Conservation (phyloP, 2,329 filamentous ascomycete genomes). For the Nakataea oryzae region DNA sequence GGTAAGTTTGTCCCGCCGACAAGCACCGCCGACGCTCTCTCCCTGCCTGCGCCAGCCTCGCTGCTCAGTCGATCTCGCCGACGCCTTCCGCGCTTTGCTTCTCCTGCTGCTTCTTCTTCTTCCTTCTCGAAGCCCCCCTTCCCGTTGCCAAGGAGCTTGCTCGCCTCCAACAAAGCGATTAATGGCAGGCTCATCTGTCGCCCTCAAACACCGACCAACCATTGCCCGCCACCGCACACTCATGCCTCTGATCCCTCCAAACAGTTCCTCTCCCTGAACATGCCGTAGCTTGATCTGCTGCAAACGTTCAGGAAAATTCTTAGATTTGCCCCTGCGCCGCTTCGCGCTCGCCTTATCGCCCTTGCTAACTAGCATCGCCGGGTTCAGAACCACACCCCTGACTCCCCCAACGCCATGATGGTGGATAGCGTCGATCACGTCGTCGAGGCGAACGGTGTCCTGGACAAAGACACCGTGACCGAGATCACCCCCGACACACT, state of each 20-base stretch:
- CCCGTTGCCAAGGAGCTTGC: neutral
- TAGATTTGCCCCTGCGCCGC: neutral
- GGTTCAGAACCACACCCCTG: slow-evolving; percentile 34
- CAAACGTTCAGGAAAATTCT: neutral
- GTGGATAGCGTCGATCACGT: slow-evolving; percentile 38
- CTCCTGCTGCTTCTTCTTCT: neutral
- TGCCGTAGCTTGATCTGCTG: neutral
- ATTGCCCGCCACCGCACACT: neutral
- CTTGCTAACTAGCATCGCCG: slow-evolving; percentile 13
- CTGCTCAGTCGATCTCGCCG: neutral
- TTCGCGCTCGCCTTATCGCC: neutral
- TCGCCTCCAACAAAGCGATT: neutral
- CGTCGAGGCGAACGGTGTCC: slow-evolving; percentile 29
- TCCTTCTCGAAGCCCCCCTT: no score
- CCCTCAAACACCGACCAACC: neutral
- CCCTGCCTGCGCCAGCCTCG: neutral
- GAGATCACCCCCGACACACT: slow-evolving; percentile 44
- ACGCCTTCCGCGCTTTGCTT: neutral
- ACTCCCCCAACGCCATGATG: slow-evolving; percentile 46
- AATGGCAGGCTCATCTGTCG: neutral
- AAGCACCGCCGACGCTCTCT: neutral
- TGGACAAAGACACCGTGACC: slow-evolving; percentile 40
- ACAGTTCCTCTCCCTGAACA: neutral
- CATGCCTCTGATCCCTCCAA: neutral
- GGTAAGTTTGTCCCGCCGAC: slow-evolving; percentile 1